Evolutionary conservation across 192 early-diverging fungal genomes (phyloP).

Genomic region (Podila horticola): DNA sequence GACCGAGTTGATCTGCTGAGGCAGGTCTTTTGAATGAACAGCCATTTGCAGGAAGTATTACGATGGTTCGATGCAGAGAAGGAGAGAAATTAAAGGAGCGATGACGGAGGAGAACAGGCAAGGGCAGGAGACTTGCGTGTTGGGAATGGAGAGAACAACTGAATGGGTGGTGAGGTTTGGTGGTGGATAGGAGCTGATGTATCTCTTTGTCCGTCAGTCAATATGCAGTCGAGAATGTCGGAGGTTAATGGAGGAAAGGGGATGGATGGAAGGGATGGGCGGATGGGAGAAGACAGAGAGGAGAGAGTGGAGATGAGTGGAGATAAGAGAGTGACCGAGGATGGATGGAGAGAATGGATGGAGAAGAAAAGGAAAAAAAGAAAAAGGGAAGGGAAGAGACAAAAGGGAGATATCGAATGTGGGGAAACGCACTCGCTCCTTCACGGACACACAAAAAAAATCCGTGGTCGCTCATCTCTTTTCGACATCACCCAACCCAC

Average conservation of each 20-base stretch:
- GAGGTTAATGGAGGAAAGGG: background rate
- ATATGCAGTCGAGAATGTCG: background rate
- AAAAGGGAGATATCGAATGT: background rate
- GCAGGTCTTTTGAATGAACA: slow-evolving; percentile 52
- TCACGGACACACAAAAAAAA: slow-evolving; percentile 3
- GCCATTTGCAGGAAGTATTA: slow-evolving; percentile 14
- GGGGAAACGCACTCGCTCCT: background rate
- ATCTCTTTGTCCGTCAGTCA: too few relatives aligned
- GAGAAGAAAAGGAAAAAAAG: background rate
- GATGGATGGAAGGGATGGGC: background rate
- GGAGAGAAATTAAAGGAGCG: background rate
- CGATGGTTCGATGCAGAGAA: background rate
- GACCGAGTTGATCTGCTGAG: slow-evolving; percentile 51
- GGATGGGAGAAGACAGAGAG: background rate
- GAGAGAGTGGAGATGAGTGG: background rate
- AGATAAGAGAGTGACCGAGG: slow-evolving; percentile 1
- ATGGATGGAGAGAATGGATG: background rate
- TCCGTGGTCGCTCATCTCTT: background rate
- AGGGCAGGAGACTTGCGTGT: background rate
- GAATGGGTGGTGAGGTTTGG: background rate
- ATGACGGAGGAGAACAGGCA: background rate
- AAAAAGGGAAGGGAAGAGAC: background rate
- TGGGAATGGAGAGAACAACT: background rate
- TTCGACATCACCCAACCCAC: too few relatives aligned
- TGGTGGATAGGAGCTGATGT: background rate